Percentiles rank a stretch among this genome's conserved stretches.
These are phyloP conservation scores for Suillus subalutaceus DNA, from an alignment of 768 basidiomycete species.

Conservation along the genomic window DNA sequence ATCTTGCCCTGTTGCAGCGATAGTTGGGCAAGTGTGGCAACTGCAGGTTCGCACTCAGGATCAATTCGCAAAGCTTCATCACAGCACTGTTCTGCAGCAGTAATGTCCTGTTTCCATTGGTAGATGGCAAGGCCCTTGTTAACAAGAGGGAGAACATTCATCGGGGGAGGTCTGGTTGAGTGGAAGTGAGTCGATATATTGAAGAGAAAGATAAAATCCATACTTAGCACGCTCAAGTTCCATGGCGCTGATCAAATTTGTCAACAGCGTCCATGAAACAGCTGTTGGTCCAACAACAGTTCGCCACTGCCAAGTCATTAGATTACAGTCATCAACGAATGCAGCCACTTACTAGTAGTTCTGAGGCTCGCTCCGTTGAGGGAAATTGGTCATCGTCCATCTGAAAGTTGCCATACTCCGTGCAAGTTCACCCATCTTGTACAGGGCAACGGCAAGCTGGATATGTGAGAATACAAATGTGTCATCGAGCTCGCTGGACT, in stretches of 20 bases:
- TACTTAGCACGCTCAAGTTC: constrained; percentile 84
- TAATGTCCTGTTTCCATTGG: constrained; percentile 93
- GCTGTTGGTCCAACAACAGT: constrained; percentile 87
- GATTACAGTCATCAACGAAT: background rate
- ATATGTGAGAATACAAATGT: too few relatives aligned
- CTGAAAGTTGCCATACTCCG: constrained; percentile 96
- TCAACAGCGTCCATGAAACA: constrained; percentile 87
- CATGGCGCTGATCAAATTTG: constrained; percentile 89
- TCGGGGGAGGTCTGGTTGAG: constrained; percentile 42
- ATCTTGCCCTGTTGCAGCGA: too few relatives aligned
- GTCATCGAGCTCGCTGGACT: too few relatives aligned
- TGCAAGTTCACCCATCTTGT: too few relatives aligned
- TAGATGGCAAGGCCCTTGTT: constrained; percentile 97
- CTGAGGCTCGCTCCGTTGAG: constrained; percentile 82
- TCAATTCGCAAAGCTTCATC: constrained; percentile 87
- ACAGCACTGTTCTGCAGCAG: constrained; percentile 81
- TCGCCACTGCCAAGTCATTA: constrained; percentile 67
- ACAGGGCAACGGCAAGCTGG: too few relatives aligned
- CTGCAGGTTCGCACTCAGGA: constrained; percentile 93
- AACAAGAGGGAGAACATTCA: constrained; percentile 90
- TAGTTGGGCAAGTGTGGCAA: constrained; percentile 94
- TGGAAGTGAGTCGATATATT: background rate
- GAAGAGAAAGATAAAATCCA: constrained; percentile 20
- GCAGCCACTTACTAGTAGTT: constrained; percentile 88
- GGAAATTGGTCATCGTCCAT: constrained; percentile 82